Evolutionary conservation across 371 early-diverging fungal species (phyloP), one percentile per base, ranked within the genome.

Genomic region (Apophysomyces ossiformis): DNA sequence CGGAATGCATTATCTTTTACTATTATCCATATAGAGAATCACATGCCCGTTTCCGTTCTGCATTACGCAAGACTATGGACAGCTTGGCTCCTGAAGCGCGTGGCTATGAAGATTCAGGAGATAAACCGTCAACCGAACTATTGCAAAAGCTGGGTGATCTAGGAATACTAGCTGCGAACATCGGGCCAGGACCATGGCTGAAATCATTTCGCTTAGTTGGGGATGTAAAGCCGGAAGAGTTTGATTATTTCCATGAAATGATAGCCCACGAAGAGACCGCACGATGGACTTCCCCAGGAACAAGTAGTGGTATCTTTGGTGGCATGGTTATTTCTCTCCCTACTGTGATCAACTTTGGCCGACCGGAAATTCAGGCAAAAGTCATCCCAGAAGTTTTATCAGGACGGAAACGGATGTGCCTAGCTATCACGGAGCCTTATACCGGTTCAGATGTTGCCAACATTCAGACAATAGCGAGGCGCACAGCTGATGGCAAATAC

Each of bases 371-470:
- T 41, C 72, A 75, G 50, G 64, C 64, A 0, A 73, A 79, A 62
- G 58, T 93, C 43, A 87, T 89, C 4, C 87, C 86, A 12, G 88
- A 84, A n/a, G 86, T 88, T 58, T 71, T 93, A 47, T 65, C 75
- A 11, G 95, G 95, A 15, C 71, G 81, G 57, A 92, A 92, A 82
- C 83, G 83, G 64, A 93, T 93, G 71, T 91, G 92, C 65, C 75
- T 93, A 65, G 89, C 89, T 46, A 79, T 81, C 44, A 76, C 88
- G 11, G 89, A 89, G 65, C 88, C 89, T 9, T 81, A 76, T 46
- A 89, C 92, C 26, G 93, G 93, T 2, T 89, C 89, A n/a, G 95
- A 95, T 64, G 94, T 95, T 5, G 93, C 94, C 32, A 86, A 87
- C 45, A 83, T 93, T 39, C 75, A 73, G 32, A 87, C 90, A n/a